A percentile compares a stretch with the other conserved stretches of the same genome.
phyloP scores from a whole-genome alignment of 164 flowering plant species.

The Umbellularia californica region DNA sequence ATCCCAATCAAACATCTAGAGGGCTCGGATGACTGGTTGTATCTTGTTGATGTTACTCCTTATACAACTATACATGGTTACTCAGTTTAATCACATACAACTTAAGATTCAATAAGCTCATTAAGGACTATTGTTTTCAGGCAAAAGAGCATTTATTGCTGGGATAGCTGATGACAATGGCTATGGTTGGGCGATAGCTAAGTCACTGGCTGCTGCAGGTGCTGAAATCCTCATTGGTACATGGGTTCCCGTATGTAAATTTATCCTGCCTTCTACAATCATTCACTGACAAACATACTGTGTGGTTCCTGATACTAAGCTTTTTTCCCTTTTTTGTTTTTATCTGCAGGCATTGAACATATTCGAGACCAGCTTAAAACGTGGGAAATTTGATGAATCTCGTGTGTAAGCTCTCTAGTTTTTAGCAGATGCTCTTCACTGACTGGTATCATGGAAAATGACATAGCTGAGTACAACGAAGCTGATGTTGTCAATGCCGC shows the following conservation, averaged over 20 bases:
- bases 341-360: slow-evolving; percentile 74
- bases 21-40: neutral
- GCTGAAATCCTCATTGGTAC: slow-evolving; percentile 97
- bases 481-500: slow-evolving; percentile 8
- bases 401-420: slow-evolving; percentile 53
- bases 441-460: neutral
- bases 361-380: slow-evolving; percentile 84
- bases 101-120: neutral
- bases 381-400: slow-evolving; percentile 94
- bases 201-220: slow-evolving; percentile 98
- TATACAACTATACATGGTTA: neutral
- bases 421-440: neutral
- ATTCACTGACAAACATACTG: neutral
- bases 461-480: neutral
- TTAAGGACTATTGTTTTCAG: slow-evolving; percentile 28
- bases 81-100: neutral
- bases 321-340: neutral
- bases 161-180: slow-evolving; percentile 98
- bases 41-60: neutral
- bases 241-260: slow-evolving; percentile 91
- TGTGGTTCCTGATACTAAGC: neutral
- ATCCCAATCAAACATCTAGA: neutral
- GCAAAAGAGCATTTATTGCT: slow-evolving; percentile 95
- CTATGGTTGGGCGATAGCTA: slow-evolving; percentile 99
- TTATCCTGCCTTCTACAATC: neutral